Evolutionary conservation across 371 early-diverging fungal species (phyloP).

Genomic region (Mortierella polycephala): DNA sequence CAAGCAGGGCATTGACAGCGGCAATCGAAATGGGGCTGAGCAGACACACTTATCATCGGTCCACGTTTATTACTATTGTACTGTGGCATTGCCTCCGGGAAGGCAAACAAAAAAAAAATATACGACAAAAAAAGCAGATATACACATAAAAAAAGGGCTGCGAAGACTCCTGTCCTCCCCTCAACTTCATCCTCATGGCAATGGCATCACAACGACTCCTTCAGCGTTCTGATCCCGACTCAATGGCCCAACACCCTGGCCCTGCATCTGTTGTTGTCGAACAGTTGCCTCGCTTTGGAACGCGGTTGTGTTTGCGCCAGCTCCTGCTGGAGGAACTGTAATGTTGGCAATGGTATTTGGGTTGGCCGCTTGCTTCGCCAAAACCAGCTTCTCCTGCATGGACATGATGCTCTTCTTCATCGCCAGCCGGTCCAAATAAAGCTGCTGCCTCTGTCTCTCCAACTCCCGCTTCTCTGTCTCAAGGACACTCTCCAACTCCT

Average conservation of each 20-base stretch:
- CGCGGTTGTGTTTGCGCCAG: slow-evolving; percentile 16
- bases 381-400: slow-evolving; percentile 62
- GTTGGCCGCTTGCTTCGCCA: slow-evolving; percentile 32
- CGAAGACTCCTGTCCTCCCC: neutral
- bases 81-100: neutral
- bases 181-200: slow-evolving; percentile 22
- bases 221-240: slow-evolving; percentile 32
- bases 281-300: slow-evolving; percentile 29
- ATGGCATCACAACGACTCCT: slow-evolving; percentile 37
- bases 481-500: slow-evolving; percentile 87
- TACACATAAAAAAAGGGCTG: neutral
- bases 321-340: slow-evolving; percentile 34
- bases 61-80: neutral
- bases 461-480: slow-evolving; percentile 87
- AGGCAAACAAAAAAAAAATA: neutral
- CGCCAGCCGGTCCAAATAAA: slow-evolving; percentile 82
- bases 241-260: slow-evolving; percentile 16
- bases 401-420: slow-evolving; percentile 66
- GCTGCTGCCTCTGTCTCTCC: slow-evolving; percentile 82
- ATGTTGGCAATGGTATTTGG: slow-evolving; percentile 25
- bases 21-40: slow-evolving; percentile 1
- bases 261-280: slow-evolving; percentile 23
- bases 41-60: neutral
- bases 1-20: neutral
- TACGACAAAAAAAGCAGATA: slow-evolving; percentile 1